phyloP scores from a whole-genome alignment of 2,329 filamentous ascomycete species.

The Nothophaeocryptopus gaeumannii region DNA sequence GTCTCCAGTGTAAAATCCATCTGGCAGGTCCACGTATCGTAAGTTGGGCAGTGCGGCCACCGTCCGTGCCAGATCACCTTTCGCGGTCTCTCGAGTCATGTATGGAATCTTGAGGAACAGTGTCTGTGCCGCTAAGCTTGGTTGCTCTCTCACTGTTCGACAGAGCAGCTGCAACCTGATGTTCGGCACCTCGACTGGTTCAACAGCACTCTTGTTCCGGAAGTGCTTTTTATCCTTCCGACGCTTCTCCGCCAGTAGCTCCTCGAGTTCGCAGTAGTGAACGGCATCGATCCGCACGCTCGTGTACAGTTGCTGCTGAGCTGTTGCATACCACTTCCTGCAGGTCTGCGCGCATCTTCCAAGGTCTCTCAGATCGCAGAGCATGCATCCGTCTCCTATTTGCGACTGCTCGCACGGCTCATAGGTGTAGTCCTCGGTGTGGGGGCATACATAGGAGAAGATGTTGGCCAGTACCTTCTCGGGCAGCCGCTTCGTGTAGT shows the following conservation, averaged over 20 bases:
- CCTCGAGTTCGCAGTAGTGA: slow-evolving; percentile 89
- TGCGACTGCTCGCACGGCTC: slow-evolving; percentile 79
- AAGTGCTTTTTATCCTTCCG: slow-evolving; percentile 50
- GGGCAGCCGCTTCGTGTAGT: slow-evolving; percentile 56
- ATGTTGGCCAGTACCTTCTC: slow-evolving; percentile 70
- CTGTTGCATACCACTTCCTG: slow-evolving; percentile 65
- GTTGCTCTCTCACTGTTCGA: slow-evolving; percentile 76
- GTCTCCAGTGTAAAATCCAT: slow-evolving; percentile 82
- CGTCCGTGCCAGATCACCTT: slow-evolving; percentile 78
- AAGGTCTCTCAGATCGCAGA: slow-evolving; percentile 88
- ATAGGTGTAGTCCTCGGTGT: slow-evolving; percentile 72
- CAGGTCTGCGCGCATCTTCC: slow-evolving; percentile 74
- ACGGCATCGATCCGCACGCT: slow-evolving; percentile 91
- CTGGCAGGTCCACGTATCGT: slow-evolving; percentile 84
- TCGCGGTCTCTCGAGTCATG: slow-evolving; percentile 86
- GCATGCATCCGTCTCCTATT: slow-evolving; percentile 79
- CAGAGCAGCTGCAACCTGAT: slow-evolving; percentile 74
- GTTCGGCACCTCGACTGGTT: slow-evolving; percentile 75
- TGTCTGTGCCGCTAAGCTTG: slow-evolving; percentile 66
- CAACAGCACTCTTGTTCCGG: slow-evolving; percentile 66
- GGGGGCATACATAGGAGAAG: slow-evolving; percentile 79
- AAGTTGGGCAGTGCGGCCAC: slow-evolving; percentile 82
- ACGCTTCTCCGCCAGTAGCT: slow-evolving; percentile 73
- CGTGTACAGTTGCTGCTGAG: slow-evolving; percentile 63
- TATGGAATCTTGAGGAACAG: slow-evolving; percentile 85